phyloP scores from a whole-genome alignment of 306 rosid genomes.

The Ormosia semicastrata region DNA sequence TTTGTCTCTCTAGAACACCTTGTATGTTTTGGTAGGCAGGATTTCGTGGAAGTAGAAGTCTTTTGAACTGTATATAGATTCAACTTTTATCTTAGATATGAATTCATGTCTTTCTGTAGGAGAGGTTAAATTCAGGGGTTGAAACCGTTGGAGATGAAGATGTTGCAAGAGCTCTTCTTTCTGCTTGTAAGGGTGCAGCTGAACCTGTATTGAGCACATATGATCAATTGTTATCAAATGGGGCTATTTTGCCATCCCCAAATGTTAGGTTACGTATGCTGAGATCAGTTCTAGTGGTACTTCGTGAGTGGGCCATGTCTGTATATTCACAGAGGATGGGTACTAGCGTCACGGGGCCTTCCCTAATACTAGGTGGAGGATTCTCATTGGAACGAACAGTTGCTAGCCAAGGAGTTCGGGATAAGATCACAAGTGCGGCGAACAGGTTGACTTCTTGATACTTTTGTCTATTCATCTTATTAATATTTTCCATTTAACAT shows the following conservation, averaged over 20 bases:
- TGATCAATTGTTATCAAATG: conserved; percentile 79
- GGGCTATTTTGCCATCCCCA: conserved; percentile 86
- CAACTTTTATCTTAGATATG: neutral
- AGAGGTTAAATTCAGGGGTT: conserved; percentile 71
- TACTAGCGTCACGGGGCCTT: conserved; percentile 60
- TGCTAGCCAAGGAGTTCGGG: conserved; percentile 83
- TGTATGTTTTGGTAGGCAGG: neutral
- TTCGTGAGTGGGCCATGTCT: conserved; percentile 93
- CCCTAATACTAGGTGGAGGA: conserved; percentile 71
- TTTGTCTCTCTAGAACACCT: neutral
- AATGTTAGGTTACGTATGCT: conserved; percentile 85
- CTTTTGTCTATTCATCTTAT: conserved; percentile 12
- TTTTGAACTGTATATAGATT: neutral
- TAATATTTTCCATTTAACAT: neutral
- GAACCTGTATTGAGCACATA: conserved; percentile 92
- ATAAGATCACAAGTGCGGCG: conserved; percentile 86
- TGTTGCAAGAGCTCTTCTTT: conserved; percentile 86
- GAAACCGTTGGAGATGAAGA: conserved; percentile 95
- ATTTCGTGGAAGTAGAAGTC: neutral
- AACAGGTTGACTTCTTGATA: conserved; percentile 63
- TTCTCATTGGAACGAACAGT: conserved; percentile 67
- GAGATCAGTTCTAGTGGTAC: conserved; percentile 84
- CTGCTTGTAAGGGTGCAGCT: conserved; percentile 92
- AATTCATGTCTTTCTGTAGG: conserved; percentile 48
- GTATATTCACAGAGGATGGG: conserved; percentile 76